phyloP scores from a whole-genome alignment of 495 filamentous ascomycete genomes.

The Trichoderma parareesei region DNA sequence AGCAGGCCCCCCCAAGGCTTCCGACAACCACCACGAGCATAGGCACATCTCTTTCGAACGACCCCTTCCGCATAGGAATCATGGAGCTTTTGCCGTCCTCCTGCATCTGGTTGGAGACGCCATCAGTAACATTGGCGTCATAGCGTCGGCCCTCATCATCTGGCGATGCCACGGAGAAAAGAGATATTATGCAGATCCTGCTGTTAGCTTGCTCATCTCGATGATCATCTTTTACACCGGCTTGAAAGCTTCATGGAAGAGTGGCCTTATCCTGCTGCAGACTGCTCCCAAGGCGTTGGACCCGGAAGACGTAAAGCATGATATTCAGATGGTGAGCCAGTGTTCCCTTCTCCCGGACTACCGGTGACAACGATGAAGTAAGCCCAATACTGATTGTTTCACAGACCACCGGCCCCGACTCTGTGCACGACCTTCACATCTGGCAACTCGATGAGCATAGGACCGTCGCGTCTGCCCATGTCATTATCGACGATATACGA shows the following conservation, averaged over 20 bases:
- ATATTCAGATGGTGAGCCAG: slow-evolving; percentile 54
- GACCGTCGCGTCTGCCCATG: slow-evolving; percentile 75
- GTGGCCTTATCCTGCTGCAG: slow-evolving; percentile 83
- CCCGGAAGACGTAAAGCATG: slow-evolving; percentile 79
- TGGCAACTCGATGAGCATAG: slow-evolving; percentile 93
- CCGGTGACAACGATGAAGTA: neutral
- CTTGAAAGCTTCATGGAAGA: slow-evolving; percentile 77
- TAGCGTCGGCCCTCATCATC: slow-evolving; percentile 75
- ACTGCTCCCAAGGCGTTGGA: slow-evolving; percentile 69
- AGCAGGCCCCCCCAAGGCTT: neutral
- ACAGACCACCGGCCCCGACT: slow-evolving; percentile 65
- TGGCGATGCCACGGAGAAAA: slow-evolving; percentile 55
- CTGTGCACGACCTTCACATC: slow-evolving; percentile 86
- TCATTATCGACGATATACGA: slow-evolving; percentile 61
- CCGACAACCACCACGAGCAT: slow-evolving; percentile 52
- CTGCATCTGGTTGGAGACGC: slow-evolving; percentile 89
- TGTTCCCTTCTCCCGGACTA: neutral
- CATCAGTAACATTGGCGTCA: slow-evolving; percentile 88
- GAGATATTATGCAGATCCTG: slow-evolving; percentile 69
- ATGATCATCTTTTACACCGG: slow-evolving; percentile 82
- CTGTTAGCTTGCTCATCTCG: slow-evolving; percentile 76
- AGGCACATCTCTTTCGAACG: slow-evolving; percentile 25
- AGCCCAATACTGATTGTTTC: neutral
- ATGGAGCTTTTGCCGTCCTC: slow-evolving; percentile 90
- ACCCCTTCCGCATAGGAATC: slow-evolving; percentile 41